Evolutionary conservation across 495 filamentous ascomycete species (phyloP).

Genomic region (Aspergillus kassunensis): DNA sequence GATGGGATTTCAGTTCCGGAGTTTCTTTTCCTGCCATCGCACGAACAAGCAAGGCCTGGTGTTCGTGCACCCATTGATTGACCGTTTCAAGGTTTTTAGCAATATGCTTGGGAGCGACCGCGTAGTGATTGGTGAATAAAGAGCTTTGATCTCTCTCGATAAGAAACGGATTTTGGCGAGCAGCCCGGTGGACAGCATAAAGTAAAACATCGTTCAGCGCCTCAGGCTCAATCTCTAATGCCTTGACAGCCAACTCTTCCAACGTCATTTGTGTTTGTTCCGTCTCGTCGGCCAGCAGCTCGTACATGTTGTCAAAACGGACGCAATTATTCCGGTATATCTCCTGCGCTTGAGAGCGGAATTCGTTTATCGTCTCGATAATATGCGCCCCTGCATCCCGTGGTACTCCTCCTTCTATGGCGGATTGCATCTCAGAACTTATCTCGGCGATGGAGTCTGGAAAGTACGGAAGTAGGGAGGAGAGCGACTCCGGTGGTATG

Average conservation of each 20-base stretch:
- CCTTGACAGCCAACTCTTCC: slow-evolving; percentile 55
- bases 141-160: slow-evolving; percentile 49
- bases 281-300: slow-evolving; percentile 42
- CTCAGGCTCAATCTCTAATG: slow-evolving; percentile 40
- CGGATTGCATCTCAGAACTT: slow-evolving; percentile 37
- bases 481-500: slow-evolving; percentile 51
- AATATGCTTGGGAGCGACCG: slow-evolving; percentile 48
- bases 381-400: slow-evolving; percentile 34
- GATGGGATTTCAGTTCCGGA: slow-evolving; percentile 25
- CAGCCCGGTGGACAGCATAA: slow-evolving; percentile 64
- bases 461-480: slow-evolving; percentile 58
- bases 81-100: slow-evolving; percentile 45
- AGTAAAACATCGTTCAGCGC: slow-evolving; percentile 50
- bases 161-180: slow-evolving; percentile 37
- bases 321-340: slow-evolving; percentile 45
- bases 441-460: slow-evolving; percentile 44
- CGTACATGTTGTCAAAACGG: slow-evolving; percentile 47
- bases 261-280: slow-evolving; percentile 54
- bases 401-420: slow-evolving; percentile 43
- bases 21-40: slow-evolving; percentile 21
- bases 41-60: slow-evolving; percentile 43
- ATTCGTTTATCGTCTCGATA: slow-evolving; percentile 29
- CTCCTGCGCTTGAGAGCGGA: slow-evolving; percentile 25
- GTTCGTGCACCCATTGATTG: slow-evolving; percentile 53
- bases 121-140: slow-evolving; percentile 36